Percentiles rank a stretch among this genome's conserved stretches.
These are phyloP conservation scores for Clonostachys chloroleuca DNA, from an alignment of 2,329 filamentous ascomycete species.

Conservation along the genomic window DNA sequence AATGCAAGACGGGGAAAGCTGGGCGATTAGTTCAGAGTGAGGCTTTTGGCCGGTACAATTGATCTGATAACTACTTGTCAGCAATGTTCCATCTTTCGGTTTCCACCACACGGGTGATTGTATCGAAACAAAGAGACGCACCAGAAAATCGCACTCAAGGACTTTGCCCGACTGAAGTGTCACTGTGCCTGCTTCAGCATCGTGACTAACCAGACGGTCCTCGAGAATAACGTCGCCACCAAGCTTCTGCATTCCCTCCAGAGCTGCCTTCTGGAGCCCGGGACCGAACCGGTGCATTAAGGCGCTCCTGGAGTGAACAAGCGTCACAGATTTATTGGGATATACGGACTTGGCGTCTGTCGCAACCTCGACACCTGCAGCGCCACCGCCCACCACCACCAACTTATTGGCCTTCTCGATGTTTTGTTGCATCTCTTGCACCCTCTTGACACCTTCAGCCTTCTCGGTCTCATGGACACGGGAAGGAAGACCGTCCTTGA, in stretches of 20 bases:
- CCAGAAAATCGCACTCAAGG: conserved; percentile 45
- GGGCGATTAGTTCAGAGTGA: conserved; percentile 40
- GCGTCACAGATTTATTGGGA: conserved; percentile 48
- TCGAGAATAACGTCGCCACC: conserved; percentile 46
- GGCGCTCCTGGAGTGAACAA: conserved; percentile 50
- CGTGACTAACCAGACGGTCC: conserved; percentile 35
- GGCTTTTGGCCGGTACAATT: conserved; percentile 57
- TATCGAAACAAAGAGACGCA: conserved; percentile 17
- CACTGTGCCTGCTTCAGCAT: conserved; percentile 27
- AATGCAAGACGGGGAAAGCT: conserved; percentile 35
- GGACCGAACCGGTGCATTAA: conserved; percentile 49
- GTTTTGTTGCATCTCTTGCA: conserved; percentile 37
- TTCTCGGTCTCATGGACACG: conserved; percentile 38
- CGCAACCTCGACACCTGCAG: conserved; percentile 58
- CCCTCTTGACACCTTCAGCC: conserved; percentile 18
- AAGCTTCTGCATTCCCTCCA: conserved; percentile 36
- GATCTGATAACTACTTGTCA: conserved; percentile 30
- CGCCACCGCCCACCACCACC: conserved; percentile 53
- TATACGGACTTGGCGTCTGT: conserved; percentile 53
- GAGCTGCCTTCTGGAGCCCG: conserved; percentile 28
- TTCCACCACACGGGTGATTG: no score
- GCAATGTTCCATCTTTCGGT: background rate
- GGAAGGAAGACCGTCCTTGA: conserved; percentile 31
- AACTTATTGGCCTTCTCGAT: conserved; percentile 36
- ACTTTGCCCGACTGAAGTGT: conserved; percentile 36